Percentiles rank a stretch among this genome's conserved stretches.
These are phyloP conservation scores for Erodium chrysanthum DNA, from an alignment of 441 rosid species.

Conservation along the genomic window DNA sequence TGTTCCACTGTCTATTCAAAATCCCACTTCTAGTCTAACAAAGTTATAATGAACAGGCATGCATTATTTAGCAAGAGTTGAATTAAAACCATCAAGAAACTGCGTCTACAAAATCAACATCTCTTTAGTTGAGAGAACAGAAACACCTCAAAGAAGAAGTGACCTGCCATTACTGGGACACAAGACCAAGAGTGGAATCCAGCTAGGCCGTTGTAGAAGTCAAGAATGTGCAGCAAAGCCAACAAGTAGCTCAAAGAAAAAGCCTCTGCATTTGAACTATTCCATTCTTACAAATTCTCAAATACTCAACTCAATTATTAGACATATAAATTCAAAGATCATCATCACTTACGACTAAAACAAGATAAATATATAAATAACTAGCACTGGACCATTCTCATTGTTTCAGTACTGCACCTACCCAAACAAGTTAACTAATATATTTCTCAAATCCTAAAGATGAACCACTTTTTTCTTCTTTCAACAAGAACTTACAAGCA, in stretches of 20 bases:
- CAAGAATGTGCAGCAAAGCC: conserved; percentile 5
- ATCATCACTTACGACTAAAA: neutral
- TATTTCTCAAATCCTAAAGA: neutral
- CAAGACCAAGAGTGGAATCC: neutral
- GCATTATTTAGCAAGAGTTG: neutral
- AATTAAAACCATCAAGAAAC: too few species aligned
- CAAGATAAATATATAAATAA: neutral
- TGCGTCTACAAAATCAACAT: too few species aligned
- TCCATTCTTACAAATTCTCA: conserved; percentile 3
- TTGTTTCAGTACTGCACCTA: neutral
- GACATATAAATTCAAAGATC: neutral
- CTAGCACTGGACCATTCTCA: neutral
- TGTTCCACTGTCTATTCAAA: neutral
- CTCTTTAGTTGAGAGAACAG: neutral
- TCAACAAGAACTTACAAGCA: neutral
- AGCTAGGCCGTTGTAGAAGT: neutral
- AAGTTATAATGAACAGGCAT: neutral
- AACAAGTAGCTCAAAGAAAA: neutral
- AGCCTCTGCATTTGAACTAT: neutral
- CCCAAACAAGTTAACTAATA: neutral
- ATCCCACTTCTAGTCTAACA: neutral
- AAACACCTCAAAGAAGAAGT: neutral
- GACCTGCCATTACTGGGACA: neutral
- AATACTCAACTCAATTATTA: neutral
- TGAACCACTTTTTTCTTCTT: neutral